Conservation (phyloP, 1,139 yeast genomes). For the Candida sp. region DNA sequence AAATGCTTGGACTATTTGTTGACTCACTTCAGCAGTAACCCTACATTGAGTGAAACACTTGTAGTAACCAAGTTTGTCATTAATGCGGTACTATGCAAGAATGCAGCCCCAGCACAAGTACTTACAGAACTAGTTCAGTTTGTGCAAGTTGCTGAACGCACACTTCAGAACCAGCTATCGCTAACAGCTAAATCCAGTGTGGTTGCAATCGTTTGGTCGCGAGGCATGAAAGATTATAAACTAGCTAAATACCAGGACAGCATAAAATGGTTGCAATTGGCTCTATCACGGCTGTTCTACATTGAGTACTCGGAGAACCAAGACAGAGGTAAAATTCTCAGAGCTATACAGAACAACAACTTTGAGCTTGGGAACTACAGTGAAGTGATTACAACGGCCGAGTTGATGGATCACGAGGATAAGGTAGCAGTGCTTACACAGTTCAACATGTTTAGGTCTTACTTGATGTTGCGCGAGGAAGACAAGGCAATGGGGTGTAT, state of each 20-base stretch:
- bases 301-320: slow-evolving; percentile 18
- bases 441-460: slow-evolving; percentile 25
- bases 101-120: neutral
- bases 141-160: slow-evolving; percentile 23
- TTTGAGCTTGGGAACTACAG: slow-evolving; percentile 16
- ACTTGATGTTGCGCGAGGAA: slow-evolving; percentile 16
- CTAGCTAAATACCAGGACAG: slow-evolving; percentile 16
- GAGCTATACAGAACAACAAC: slow-evolving; percentile 26
- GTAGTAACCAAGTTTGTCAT: slow-evolving; percentile 16
- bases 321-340: slow-evolving; percentile 24
- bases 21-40: slow-evolving; percentile 19
- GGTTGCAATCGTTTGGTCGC: slow-evolving; percentile 32
- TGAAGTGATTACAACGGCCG: slow-evolving; percentile 12
- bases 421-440: slow-evolving; percentile 21
- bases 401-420: slow-evolving; percentile 13
- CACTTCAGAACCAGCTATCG: slow-evolving; percentile 19
- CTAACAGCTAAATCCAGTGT: slow-evolving; percentile 22
- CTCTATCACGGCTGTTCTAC: slow-evolving; percentile 22
- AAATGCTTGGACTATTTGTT: slow-evolving; percentile 28
- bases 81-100: slow-evolving; percentile 6
- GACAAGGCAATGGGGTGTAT: slow-evolving; percentile 11
- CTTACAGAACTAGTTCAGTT: slow-evolving; percentile 12
- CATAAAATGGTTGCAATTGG: slow-evolving; percentile 25
- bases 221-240: slow-evolving; percentile 23
- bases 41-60: slow-evolving; percentile 19